phyloP scores from a whole-genome alignment of 768 basidiomycete species.

The Lactarius tabidus region DNA sequence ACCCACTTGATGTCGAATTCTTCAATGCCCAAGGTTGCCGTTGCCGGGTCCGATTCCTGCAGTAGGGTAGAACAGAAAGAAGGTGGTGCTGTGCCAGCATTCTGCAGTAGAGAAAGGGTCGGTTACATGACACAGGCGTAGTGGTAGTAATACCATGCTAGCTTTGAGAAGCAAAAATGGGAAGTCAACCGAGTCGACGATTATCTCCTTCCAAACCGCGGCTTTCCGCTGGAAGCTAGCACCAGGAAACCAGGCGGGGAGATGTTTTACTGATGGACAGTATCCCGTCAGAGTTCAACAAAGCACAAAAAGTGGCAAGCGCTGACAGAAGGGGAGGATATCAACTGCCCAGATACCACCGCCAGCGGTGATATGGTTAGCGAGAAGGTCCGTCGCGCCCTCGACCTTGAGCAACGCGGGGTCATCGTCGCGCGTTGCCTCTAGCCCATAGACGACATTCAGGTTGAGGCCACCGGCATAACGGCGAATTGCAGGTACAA shows the following conservation, averaged over 20 bases:
- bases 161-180: conserved; percentile 58
- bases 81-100: conserved; percentile 36
- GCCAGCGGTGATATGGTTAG: conserved; percentile 43
- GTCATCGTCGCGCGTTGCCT: conserved; percentile 39
- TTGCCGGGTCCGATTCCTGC: conserved; percentile 39
- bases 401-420: conserved; percentile 40
- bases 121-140: conserved; percentile 37
- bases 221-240: conserved; percentile 63
- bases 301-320: conserved; percentile 21
- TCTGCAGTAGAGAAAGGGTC: conserved; percentile 26
- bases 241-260: conserved; percentile 68
- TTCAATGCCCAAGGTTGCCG: conserved; percentile 32
- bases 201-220: conserved; percentile 54
- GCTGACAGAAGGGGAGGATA: conserved; percentile 36
- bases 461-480: conserved; percentile 25
- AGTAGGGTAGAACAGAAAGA: conserved; percentile 51
- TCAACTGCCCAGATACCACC: conserved; percentile 44
- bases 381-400: conserved; percentile 39
- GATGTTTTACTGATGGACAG: conserved; percentile 39
- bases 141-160: conserved; percentile 43
- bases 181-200: conserved; percentile 59
- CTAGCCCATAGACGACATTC: conserved; percentile 61
- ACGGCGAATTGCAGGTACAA: conserved; percentile 21
- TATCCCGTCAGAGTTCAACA: background rate
- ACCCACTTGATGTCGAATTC: conserved; percentile 76